Percentiles rank a stretch among this genome's conserved stretches.
Conservation (phyloP, 768 basidiomycete species). For the Guyanaporus albipodus region DNA sequence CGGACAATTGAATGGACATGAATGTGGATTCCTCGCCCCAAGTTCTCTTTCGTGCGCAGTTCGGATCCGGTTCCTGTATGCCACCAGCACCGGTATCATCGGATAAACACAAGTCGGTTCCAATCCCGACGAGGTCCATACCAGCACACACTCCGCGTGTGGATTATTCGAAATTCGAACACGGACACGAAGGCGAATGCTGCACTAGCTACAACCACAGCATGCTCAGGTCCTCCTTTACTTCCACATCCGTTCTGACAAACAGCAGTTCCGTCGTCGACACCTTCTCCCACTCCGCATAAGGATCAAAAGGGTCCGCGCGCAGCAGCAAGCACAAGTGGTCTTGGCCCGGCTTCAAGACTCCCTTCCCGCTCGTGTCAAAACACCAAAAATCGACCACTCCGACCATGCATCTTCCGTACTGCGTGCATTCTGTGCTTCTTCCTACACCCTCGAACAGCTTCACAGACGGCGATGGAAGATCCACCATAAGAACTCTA, state of each 20-base stretch:
- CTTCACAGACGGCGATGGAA: conserved; percentile 16
- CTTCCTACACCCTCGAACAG: conserved; percentile 17
- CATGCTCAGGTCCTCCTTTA: conserved; percentile 11
- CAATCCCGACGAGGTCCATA: no score
- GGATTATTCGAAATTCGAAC: no score
- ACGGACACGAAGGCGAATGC: no score
- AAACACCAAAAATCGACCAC: conserved; percentile 33
- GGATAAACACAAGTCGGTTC: no score
- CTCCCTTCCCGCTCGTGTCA: conserved; percentile 24
- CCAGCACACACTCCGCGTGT: no score
- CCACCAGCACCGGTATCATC: no score
- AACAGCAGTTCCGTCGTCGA: conserved; percentile 28
- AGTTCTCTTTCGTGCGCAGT: no score
- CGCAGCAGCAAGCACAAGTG: conserved; percentile 28
- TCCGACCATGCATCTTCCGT: conserved; percentile 23
- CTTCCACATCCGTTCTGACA: conserved; percentile 15
- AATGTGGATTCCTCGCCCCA: not conserved
- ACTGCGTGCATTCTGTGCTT: conserved; percentile 12
- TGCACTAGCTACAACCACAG: conserved; percentile 23
- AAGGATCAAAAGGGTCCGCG: conserved; percentile 29
- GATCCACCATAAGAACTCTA: conserved; percentile 19
- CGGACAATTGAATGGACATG: not conserved
- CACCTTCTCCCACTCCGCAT: conserved; percentile 25
- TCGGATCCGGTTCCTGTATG: no score
- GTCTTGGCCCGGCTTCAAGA: conserved; percentile 22